Percentiles rank a stretch among this genome's conserved stretches.
Evolutionary conservation across 1,139 yeast genomes (phyloP).

Genomic region (Candida pseudoviswanathii): DNA sequence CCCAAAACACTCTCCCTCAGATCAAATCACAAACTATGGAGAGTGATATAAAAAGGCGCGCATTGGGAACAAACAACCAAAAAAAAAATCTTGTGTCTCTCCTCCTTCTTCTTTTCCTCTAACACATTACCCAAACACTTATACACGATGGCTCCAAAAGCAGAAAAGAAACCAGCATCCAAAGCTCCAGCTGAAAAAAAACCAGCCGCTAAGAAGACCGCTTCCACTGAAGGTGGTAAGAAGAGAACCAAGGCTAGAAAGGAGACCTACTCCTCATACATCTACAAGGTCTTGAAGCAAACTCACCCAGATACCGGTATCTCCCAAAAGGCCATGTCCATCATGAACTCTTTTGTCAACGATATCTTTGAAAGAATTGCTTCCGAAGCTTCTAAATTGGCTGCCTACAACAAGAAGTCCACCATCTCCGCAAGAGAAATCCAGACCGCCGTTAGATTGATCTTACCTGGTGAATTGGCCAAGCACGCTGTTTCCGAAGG

Average conservation of each 20-base stretch:
- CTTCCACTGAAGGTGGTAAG: slow-evolving; percentile 77
- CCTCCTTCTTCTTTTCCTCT: slow-evolving; percentile 5
- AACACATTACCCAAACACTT: slow-evolving; percentile 14
- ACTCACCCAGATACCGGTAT: slow-evolving; percentile 99
- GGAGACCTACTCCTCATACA: slow-evolving; percentile 98
- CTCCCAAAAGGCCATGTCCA: slow-evolving; percentile 98
- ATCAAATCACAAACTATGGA: neutral
- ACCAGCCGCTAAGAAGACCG: slow-evolving; percentile 94
- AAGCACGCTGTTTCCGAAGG: slow-evolving; percentile 99
- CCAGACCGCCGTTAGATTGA: slow-evolving; percentile 98
- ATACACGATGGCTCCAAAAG: slow-evolving; percentile 86
- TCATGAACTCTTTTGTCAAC: slow-evolving; percentile 98
- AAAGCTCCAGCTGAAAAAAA: slow-evolving; percentile 98
- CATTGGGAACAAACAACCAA: neutral
- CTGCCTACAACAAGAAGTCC: slow-evolving; percentile 99
- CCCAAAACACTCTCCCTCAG: neutral
- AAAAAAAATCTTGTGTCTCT: neutral
- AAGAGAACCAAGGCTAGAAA: slow-evolving; percentile 97
- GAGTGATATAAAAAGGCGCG: neutral
- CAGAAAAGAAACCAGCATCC: slow-evolving; percentile 98
- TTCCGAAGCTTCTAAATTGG: slow-evolving; percentile 97
- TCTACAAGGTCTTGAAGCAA: slow-evolving; percentile 97
- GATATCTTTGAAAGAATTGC: slow-evolving; percentile 96
- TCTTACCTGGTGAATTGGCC: slow-evolving; percentile 99
- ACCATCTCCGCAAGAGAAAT: slow-evolving; percentile 99